These are phyloP conservation scores for Cucumis hystrix DNA, from an alignment of 306 rosid species.

Conservation along the genomic window DNA sequence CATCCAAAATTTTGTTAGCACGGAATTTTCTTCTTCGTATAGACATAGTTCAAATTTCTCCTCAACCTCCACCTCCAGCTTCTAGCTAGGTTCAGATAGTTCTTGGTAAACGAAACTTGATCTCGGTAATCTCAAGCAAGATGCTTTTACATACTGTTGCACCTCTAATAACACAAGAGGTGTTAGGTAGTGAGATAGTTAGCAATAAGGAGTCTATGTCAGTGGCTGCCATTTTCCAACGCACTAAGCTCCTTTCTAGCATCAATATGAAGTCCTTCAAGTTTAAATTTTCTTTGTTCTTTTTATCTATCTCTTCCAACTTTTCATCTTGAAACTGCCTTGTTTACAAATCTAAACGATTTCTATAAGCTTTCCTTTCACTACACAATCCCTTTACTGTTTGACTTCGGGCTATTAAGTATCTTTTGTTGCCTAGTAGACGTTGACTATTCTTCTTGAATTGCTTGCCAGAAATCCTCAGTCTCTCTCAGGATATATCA, in stretches of 20 bases:
- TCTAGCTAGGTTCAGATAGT: slow-evolving; percentile 32
- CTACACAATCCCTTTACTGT: not conserved
- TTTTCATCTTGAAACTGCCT: not conserved
- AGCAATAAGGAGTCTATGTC: slow-evolving; percentile 64
- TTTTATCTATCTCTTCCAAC: not conserved
- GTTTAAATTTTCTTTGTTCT: slow-evolving; percentile 9
- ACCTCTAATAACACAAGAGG: slow-evolving; percentile 25
- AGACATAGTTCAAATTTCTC: slow-evolving; percentile 70
- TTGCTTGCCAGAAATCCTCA: not conserved
- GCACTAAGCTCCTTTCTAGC: slow-evolving; percentile 33
- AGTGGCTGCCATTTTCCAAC: slow-evolving; percentile 38
- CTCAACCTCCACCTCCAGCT: slow-evolving; percentile 74
- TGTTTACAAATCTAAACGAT: not conserved
- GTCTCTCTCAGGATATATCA: not conserved
- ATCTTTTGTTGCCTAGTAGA: not conserved
- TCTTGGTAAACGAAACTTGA: slow-evolving; percentile 34
- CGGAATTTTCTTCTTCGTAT: slow-evolving; percentile 51
- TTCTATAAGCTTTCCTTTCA: not conserved
- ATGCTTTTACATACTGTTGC: slow-evolving; percentile 44
- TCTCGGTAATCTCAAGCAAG: slow-evolving; percentile 69
- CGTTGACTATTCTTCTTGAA: not conserved
- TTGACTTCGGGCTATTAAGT: not conserved
- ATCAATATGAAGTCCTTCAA: slow-evolving; percentile 67
- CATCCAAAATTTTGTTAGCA: not conserved
- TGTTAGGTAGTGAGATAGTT: too few species aligned